A percentile compares a stretch with the other conserved stretches of the same genome.
phyloP scores from a whole-genome alignment of 2,329 filamentous ascomycete species.

The Calonectria fujianensis region DNA sequence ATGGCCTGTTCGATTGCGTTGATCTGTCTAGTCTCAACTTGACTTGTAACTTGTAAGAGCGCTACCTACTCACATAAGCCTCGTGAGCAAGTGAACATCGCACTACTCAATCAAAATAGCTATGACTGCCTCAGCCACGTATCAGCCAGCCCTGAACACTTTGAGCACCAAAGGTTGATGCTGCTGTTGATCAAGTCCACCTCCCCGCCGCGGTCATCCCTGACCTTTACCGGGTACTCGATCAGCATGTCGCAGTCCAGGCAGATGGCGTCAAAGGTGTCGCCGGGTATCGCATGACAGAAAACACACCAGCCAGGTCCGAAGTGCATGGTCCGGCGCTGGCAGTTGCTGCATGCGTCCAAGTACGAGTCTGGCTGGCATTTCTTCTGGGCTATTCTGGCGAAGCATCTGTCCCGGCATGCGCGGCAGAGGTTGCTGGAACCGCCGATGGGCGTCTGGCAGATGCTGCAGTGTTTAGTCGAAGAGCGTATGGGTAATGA shows the following conservation, averaged over 20 bases:
- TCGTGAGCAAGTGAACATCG: not conserved
- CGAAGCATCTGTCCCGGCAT: conserved; percentile 28
- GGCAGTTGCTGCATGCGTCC: conserved; percentile 28
- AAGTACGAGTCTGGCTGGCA: conserved; percentile 34
- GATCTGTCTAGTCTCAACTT: not conserved
- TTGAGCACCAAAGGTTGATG: conserved; percentile 47
- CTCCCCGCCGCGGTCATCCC: conserved; percentile 35
- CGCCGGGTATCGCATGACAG: conserved; percentile 26
- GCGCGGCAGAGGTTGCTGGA: conserved; percentile 25
- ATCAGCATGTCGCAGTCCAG: conserved; percentile 38
- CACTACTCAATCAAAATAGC: not conserved
- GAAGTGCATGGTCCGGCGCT: conserved; percentile 43
- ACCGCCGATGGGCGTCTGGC: not conserved
- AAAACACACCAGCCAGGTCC: conserved; percentile 47
- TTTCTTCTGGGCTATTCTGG: not conserved
- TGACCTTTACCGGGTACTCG: conserved; percentile 38
- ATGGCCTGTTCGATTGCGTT: no score
- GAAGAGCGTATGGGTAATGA: not conserved
- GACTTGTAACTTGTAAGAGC: no score
- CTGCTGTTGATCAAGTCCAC: conserved; percentile 45
- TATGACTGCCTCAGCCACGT: conserved; percentile 33
- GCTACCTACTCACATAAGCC: no score
- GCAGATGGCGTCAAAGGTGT: conserved; percentile 6
- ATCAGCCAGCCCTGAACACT: conserved; percentile 40
- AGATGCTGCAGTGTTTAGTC: conserved; percentile 36